These are phyloP conservation scores for Gnetum montanum DNA, from an alignment of 75 land plant species.

Conservation along the genomic window DNA sequence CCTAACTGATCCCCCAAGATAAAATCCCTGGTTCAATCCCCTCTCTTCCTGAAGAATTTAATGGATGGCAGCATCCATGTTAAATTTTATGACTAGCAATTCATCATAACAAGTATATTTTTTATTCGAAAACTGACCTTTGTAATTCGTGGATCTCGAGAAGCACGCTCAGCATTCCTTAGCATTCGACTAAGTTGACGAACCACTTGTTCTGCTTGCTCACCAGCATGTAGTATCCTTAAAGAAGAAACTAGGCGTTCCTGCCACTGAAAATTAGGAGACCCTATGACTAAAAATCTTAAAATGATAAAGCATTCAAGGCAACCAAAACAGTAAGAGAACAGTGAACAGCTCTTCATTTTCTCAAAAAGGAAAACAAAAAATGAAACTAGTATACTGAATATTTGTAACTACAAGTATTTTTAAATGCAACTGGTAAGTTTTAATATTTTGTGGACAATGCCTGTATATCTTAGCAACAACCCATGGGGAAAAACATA, in stretches of 20 bases:
- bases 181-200: slow-evolving; percentile 73
- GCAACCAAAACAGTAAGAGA: not conserved
- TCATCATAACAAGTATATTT: not conserved
- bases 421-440: too few species aligned
- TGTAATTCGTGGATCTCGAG: slow-evolving; percentile 42
- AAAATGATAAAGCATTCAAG: too few species aligned
- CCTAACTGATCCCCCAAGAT: slow-evolving; percentile 20
- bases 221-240: slow-evolving; percentile 87
- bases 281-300: too few species aligned
- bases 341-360: not conserved
- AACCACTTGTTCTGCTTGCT: slow-evolving; percentile 73
- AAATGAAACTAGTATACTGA: too few species aligned
- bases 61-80: not conserved
- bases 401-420: too few species aligned
- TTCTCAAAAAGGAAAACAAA: too few species aligned
- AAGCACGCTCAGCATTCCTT: slow-evolving; percentile 51
- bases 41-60: slow-evolving; percentile 33
- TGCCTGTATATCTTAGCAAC: not conserved
- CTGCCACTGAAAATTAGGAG: slow-evolving; percentile 59
- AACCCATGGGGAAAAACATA: too few species aligned
- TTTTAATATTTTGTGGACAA: not conserved
- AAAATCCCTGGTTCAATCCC: slow-evolving; percentile 4
- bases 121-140: slow-evolving; percentile 41
- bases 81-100: too few species aligned
- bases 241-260: slow-evolving; percentile 60